Conservation (phyloP, 2,329 filamentous ascomycete species). For the Zasmidium citrigriseum region DNA sequence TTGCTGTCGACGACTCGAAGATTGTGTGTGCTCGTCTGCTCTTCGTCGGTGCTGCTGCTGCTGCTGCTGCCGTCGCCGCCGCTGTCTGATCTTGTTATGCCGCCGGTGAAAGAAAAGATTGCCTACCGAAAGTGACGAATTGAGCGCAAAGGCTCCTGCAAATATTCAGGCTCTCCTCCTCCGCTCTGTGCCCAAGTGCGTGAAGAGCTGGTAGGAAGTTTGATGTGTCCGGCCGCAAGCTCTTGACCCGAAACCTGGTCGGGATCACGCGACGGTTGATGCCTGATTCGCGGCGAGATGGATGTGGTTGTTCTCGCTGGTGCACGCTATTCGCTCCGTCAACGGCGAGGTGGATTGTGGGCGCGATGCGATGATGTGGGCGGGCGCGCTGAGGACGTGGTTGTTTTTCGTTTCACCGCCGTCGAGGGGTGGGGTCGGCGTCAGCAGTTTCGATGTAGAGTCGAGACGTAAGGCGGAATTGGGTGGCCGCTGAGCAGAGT, state of each 20-base stretch:
- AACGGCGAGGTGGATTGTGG: not conserved
- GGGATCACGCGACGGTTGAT: constrained; percentile 18
- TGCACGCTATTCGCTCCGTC: not conserved
- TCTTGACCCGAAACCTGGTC: constrained; percentile 12
- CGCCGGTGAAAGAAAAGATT: constrained; percentile 3
- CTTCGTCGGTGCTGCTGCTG: not conserved
- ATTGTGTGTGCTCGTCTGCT: not conserved
- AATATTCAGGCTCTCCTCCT: constrained; percentile 18
- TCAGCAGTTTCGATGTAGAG: constrained; percentile 8
- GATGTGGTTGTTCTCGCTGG: not conserved
- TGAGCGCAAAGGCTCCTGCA: constrained; percentile 34
- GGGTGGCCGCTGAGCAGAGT: not conserved
- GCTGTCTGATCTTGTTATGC: not conserved
- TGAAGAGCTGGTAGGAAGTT: constrained; percentile 4
- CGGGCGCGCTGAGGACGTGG: not conserved
- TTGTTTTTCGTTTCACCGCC: constrained; percentile 11
- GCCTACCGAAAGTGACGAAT: constrained; percentile 32
- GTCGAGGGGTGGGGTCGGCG: constrained; percentile 10
- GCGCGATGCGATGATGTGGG: not conserved
- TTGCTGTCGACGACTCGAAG: not conserved
- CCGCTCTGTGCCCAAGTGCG: constrained; percentile 9
- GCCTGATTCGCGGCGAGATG: not conserved
- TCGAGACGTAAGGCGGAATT: not conserved
- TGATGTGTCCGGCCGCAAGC: constrained; percentile 12
- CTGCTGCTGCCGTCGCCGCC: not conserved